These are phyloP conservation scores for Pyrenophora graminea DNA, from an alignment of 2,329 filamentous ascomycete genomes.

Conservation along the genomic window DNA sequence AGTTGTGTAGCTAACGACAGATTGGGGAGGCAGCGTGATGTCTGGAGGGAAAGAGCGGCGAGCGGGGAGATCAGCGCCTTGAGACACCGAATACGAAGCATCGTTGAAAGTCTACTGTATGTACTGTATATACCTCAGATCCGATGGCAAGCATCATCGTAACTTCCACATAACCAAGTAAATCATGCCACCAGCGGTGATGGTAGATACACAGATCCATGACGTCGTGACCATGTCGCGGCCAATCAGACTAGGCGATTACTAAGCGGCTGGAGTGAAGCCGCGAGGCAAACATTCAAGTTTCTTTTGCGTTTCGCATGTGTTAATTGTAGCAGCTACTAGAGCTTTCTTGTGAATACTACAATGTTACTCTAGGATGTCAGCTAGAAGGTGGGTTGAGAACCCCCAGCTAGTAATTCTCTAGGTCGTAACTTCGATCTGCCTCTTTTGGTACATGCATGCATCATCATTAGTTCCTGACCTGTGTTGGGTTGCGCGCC, in stretches of 20 bases:
- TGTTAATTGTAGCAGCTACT: too few species aligned
- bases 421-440: too few species aligned
- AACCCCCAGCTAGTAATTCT: too few species aligned
- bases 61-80: neutral
- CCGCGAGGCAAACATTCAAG: too few species aligned
- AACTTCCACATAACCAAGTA: neutral
- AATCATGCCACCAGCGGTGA: neutral
- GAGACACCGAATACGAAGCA: neutral
- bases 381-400: too few species aligned
- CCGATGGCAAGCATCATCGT: neutral
- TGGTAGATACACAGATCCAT: conserved; percentile 1
- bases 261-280: conserved; percentile 1
- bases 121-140: too few species aligned
- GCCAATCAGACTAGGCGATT: conserved; percentile 11
- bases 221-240: conserved; percentile 6
- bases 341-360: too few species aligned
- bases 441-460: too few species aligned
- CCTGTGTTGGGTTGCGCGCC: too few species aligned
- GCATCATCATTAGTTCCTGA: too few species aligned
- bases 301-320: too few species aligned
- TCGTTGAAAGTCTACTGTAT: neutral
- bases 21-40: neutral
- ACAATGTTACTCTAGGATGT: too few species aligned
- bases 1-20: neutral
- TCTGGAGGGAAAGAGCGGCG: neutral